These are phyloP conservation scores for Capsicum pubescens DNA, from an alignment of 257 asterid species.

Conservation along the genomic window DNA sequence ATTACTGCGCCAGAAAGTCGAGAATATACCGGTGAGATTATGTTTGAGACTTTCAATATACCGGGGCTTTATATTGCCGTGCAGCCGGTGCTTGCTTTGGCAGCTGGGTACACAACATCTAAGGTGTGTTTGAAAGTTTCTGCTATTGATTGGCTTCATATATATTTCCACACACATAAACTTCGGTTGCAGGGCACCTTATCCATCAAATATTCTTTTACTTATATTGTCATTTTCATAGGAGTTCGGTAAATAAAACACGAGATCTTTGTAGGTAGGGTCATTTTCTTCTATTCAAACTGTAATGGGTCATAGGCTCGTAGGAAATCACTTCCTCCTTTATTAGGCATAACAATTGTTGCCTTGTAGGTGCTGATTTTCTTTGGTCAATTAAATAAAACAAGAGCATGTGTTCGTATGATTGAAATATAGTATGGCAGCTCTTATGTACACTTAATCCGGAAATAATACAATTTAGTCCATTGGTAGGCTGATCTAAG, in stretches of 20 bases:
- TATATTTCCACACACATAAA: background rate
- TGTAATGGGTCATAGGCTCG: background rate
- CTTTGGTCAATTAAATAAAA: background rate
- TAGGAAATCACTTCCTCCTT: background rate
- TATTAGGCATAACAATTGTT: background rate
- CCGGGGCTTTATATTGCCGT: conserved; percentile 93
- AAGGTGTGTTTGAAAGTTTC: conserved; percentile 54
- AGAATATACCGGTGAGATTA: conserved; percentile 92
- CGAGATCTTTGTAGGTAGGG: background rate
- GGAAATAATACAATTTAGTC: background rate
- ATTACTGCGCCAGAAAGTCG: conserved; percentile 93
- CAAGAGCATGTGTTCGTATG: background rate
- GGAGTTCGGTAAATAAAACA: background rate
- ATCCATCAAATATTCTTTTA: background rate
- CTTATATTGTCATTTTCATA: background rate
- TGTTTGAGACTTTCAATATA: conserved; percentile 96
- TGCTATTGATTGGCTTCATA: background rate
- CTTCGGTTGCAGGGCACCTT: background rate
- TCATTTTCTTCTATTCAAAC: background rate
- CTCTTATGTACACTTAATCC: conserved; percentile 2
- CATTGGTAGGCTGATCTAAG: background rate
- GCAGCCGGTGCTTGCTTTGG: conserved; percentile 98
- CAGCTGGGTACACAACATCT: conserved; percentile 94
- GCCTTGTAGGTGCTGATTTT: conserved; percentile 3
- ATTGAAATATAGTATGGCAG: background rate